phyloP scores from a whole-genome alignment of 495 filamentous ascomycete genomes.

The Penicillium herquei region DNA sequence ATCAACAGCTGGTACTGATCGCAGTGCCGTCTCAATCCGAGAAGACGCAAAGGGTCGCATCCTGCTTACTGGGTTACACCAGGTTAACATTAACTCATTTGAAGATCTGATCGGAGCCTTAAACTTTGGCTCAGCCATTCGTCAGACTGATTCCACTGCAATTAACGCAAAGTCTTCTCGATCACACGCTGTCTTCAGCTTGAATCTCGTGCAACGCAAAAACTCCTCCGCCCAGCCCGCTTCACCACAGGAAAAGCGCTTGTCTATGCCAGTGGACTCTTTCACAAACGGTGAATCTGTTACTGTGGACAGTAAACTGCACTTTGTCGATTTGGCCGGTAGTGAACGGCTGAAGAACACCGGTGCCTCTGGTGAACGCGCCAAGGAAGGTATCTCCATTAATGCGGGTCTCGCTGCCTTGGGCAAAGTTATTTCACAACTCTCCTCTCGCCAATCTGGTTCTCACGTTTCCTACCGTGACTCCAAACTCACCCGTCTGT shows the following conservation, averaged over 20 bases:
- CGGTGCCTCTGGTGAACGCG: slow-evolving; percentile 89
- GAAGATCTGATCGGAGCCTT: slow-evolving; percentile 87
- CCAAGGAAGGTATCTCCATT: slow-evolving; percentile 97
- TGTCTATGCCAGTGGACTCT: slow-evolving; percentile 84
- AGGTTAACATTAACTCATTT: slow-evolving; percentile 87
- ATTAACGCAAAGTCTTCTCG: slow-evolving; percentile 99
- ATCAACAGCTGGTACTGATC: slow-evolving; percentile 62
- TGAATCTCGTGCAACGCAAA: slow-evolving; percentile 90
- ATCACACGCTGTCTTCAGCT: slow-evolving; percentile 95
- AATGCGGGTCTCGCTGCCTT: slow-evolving; percentile 94
- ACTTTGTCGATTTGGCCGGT: slow-evolving; percentile 97
- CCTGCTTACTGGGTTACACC: slow-evolving; percentile 81
- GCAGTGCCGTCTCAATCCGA: slow-evolving; percentile 76
- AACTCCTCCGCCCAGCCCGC: slow-evolving; percentile 47
- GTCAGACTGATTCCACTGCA: slow-evolving; percentile 97
- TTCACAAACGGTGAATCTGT: slow-evolving; percentile 69
- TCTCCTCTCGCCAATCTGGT: slow-evolving; percentile 84
- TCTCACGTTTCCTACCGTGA: slow-evolving; percentile 97
- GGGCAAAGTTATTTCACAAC: slow-evolving; percentile 97
- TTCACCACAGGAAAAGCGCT: slow-evolving; percentile 72
- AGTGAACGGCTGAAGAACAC: slow-evolving; percentile 98
- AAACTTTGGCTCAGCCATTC: slow-evolving; percentile 89
- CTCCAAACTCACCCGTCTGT: slow-evolving; percentile 89
- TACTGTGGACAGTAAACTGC: slow-evolving; percentile 95
- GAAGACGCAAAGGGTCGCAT: slow-evolving; percentile 97